Base-by-base conservation (phyloP, 257 asterid species). In the Oldenlandia corymbosa region DNA sequence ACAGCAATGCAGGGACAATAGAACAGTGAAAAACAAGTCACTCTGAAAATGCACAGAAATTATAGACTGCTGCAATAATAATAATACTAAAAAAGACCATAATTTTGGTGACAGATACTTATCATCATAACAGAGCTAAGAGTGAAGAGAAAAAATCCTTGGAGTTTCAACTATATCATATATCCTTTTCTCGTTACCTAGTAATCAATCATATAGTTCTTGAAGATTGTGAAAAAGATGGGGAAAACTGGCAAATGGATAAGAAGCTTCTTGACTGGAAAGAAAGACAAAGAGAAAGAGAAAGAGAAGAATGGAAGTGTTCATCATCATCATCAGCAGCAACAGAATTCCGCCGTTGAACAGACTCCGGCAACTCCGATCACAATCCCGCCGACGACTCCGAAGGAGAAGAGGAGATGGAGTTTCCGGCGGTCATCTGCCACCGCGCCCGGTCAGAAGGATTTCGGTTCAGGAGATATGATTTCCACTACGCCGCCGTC, bases 341-440 rank as follows among this genome's bases (percentile, higher is more conserved):
- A 42, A 17, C 39, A 71, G 57, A 42, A 54, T 59, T n/a, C n/a
- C n/a, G n/a, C n/a, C n/a, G n/a, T n/a, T 49, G 79, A 78, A 12
- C 60, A 70, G 4, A 28, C 7, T 14, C 79, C 91, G 0, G 46
- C 88, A 5, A 83, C 95, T 11, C 92, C 90, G 18, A 52, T 75
- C 14, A 49, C 86, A 16, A 59, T 63, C 65, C 75, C 84, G 3
- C 86, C 95, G 2, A 79, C 89, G 0, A 85, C 91, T 13, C 86
- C 97, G 0, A 82, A 69, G 54, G 97, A 93, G 68, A 93, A 90
- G 79, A 84, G 85, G 47, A 70, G 97, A 13, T 93, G 99, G 97
- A 93, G 99, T 65, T 93, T 93, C 73, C 89, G 99, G 62, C 80
- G 97, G 65, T 89, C 97, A 10, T 87, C 99, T 14, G 89, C 90